Evolutionary conservation across 352 stramenopile genomes (phyloP).

Genomic region (Plasmopara viticola): DNA sequence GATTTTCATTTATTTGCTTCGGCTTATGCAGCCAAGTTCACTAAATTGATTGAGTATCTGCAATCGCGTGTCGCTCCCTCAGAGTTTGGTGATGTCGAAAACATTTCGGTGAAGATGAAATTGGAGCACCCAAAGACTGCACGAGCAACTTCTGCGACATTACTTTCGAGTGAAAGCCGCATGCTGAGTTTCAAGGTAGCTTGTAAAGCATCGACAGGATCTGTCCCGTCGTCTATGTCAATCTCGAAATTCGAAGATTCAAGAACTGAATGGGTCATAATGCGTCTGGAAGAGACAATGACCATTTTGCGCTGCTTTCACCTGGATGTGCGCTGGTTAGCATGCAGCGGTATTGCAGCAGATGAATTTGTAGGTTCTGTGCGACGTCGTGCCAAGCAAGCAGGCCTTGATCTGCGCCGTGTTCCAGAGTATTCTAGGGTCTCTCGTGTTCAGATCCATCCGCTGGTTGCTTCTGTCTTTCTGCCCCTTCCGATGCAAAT

Average conservation of each 20-base stretch:
- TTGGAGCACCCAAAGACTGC: conserved; percentile 16
- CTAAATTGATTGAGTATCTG: conserved; percentile 59
- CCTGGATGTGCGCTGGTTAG: conserved; percentile 69
- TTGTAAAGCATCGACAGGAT: conserved; percentile 19
- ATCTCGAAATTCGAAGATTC: conserved; percentile 31
- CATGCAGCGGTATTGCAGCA: conserved; percentile 65
- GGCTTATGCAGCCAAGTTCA: conserved; percentile 43
- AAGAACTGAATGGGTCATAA: conserved; percentile 68
- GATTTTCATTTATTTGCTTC: conserved; percentile 9
- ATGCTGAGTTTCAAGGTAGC: conserved; percentile 49
- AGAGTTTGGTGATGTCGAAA: conserved; percentile 43
- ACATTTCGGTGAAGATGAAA: conserved; percentile 39
- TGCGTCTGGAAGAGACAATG: conserved; percentile 59
- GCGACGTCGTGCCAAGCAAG: conserved; percentile 59
- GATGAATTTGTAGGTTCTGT: conserved; percentile 71
- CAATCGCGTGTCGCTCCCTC: conserved; percentile 47
- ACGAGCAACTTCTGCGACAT: conserved; percentile 2
- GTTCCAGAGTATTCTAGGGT: conserved; percentile 74
- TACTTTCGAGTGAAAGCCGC: conserved; percentile 13
- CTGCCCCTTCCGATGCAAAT: conserved; percentile 33
- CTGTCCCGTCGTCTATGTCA: background rate
- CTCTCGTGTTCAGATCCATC: conserved; percentile 71
- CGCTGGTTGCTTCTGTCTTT: conserved; percentile 59
- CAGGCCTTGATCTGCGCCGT: conserved; percentile 51
- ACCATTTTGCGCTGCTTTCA: conserved; percentile 54